Percentiles rank a stretch among this genome's conserved stretches.
These are phyloP conservation scores for Cladosporium oxysporum DNA, from an alignment of 2,329 filamentous ascomycete species.

Conservation along the genomic window DNA sequence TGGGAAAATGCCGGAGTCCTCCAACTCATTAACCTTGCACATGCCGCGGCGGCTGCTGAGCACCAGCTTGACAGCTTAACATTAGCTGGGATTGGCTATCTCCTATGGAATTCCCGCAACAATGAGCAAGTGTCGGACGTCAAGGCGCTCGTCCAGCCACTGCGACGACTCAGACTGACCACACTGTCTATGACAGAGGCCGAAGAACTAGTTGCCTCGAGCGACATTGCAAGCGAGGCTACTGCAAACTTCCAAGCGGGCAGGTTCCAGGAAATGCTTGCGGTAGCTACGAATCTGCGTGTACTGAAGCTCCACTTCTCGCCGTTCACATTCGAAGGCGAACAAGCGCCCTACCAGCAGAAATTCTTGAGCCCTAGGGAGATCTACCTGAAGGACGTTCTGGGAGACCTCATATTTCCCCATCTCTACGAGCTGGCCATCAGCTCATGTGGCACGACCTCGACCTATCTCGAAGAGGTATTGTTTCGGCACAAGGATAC, in stretches of 20 bases:
- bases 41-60: background rate
- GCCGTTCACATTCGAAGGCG: background rate
- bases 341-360: background rate
- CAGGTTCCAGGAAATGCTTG: background rate
- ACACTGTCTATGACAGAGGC: background rate
- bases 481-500: background rate
- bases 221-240: background rate
- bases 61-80: background rate
- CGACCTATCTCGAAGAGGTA: background rate
- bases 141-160: background rate
- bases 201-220: background rate
- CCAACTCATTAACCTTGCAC: background rate
- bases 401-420: background rate
- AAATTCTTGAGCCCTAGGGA: background rate
- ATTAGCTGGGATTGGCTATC: background rate
- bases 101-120: background rate
- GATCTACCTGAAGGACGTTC: background rate
- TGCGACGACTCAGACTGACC: background rate
- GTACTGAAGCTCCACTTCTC: background rate
- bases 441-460: background rate
- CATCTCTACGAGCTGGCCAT: background rate
- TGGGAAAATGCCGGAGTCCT: background rate
- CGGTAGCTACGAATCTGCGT: background rate
- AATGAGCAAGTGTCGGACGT: background rate
- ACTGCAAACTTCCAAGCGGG: background rate